phyloP scores from a whole-genome alignment of 2,329 filamentous ascomycete genomes.

The Aureobasidium melanogenum region DNA sequence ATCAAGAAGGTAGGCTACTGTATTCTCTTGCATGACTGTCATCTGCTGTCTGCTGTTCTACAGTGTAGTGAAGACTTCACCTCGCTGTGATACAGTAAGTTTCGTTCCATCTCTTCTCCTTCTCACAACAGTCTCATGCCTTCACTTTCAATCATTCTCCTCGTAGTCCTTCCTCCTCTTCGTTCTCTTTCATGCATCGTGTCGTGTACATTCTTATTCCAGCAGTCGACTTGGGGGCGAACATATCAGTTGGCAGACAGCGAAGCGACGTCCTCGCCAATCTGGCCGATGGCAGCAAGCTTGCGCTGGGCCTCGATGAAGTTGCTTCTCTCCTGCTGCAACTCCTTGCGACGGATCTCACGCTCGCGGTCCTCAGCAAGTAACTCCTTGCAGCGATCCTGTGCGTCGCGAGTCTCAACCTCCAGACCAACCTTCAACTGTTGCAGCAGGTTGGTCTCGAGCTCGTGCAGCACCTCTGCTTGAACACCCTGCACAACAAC shows the following conservation, averaged over 20 bases:
- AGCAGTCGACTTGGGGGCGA: neutral
- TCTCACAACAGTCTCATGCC: too few species aligned
- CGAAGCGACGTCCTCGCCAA: neutral
- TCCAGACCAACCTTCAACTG: constrained; percentile 19
- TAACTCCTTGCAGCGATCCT: constrained; percentile 20
- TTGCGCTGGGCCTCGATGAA: constrained; percentile 11
- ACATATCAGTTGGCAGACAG: neutral
- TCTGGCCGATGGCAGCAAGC: constrained; percentile 7
- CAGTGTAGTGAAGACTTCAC: too few species aligned
- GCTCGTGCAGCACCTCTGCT: constrained; percentile 25
- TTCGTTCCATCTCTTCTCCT: neutral
- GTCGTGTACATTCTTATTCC: neutral
- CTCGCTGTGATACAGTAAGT: too few species aligned
- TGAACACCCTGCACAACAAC: constrained; percentile 31
- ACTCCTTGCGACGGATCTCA: constrained; percentile 14
- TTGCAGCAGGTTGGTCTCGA: neutral
- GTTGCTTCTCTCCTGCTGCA: constrained; percentile 13
- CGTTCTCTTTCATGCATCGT: neutral
- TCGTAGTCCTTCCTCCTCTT: neutral
- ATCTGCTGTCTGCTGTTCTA: neutral
- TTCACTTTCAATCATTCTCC: neutral
- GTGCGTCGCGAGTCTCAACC: constrained; percentile 11
- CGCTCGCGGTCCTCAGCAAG: constrained; percentile 28
- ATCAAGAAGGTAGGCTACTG: neutral
- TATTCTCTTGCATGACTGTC: neutral